Conservation (phyloP, 2,329 filamentous ascomycete species). For the Aspergillus sp. region DNA sequence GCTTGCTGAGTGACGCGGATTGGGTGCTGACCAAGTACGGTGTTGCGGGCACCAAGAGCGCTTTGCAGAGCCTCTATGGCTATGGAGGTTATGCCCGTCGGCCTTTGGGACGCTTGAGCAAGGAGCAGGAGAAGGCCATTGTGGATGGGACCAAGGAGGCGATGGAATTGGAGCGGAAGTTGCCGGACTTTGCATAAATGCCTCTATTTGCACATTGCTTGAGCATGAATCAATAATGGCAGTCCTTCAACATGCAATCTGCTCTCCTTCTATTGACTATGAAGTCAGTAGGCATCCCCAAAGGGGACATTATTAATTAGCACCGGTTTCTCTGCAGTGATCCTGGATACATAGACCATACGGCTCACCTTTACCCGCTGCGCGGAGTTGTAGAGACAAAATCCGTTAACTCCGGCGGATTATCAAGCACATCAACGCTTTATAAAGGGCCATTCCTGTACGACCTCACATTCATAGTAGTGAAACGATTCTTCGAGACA, state of each 20-base stretch:
- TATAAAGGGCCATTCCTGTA: too few relatives aligned
- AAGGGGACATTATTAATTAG: too few relatives aligned
- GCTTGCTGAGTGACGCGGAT: slow-evolving; percentile 66
- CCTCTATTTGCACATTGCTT: not conserved
- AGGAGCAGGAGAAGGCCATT: slow-evolving; percentile 22
- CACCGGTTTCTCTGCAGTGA: too few relatives aligned
- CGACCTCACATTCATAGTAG: not conserved
- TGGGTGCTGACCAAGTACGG: slow-evolving; percentile 79
- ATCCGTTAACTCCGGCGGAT: not conserved
- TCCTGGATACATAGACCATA: too few relatives aligned
- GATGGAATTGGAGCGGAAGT: slow-evolving; percentile 26
- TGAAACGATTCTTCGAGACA: not conserved
- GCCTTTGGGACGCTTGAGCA: slow-evolving; percentile 41
- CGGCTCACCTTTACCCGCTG: too few relatives aligned
- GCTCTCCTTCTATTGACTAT: too few relatives aligned
- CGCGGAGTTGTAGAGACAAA: not conserved
- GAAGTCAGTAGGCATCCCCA: too few relatives aligned
- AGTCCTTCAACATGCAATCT: too few relatives aligned
- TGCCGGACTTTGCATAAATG: slow-evolving; percentile 29
- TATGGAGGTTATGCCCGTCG: slow-evolving; percentile 71
- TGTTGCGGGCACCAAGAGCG: slow-evolving; percentile 77
- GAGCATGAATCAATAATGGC: too few relatives aligned
- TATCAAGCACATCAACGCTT: not conserved
- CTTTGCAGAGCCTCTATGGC: slow-evolving; percentile 72
- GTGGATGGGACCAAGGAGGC: slow-evolving; percentile 29